Conservation (phyloP, 441 rosid genomes). For the Populus hybrid region DNA sequence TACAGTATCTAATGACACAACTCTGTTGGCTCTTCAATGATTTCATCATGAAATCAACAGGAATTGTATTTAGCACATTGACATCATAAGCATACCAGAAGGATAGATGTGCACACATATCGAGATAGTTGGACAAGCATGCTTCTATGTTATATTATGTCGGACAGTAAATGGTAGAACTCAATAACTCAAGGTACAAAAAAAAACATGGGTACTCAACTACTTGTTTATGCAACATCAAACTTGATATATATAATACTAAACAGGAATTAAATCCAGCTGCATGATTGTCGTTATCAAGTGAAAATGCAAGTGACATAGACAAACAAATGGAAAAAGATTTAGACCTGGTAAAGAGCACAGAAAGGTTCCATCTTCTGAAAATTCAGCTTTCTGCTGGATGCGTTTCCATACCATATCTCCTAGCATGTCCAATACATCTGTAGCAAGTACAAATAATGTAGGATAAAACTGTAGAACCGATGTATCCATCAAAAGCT, state of each 20-base stretch:
- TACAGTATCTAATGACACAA: background rate
- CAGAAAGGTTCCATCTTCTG: constrained; percentile 55
- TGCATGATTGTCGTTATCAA: background rate
- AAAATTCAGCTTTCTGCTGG: constrained; percentile 72
- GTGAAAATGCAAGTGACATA: background rate
- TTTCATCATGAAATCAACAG: background rate
- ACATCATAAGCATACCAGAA: background rate
- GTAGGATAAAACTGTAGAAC: constrained; percentile 92
- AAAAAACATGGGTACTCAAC: background rate
- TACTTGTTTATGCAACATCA: background rate
- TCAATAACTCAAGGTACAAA: background rate
- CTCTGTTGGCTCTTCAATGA: background rate
- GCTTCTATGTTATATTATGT: background rate
- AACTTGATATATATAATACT: background rate
- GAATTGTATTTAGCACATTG: background rate
- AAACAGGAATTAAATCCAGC: background rate
- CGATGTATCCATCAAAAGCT: constrained; percentile 90
- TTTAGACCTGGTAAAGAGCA: constrained; percentile 56
- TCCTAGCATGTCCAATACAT: constrained; percentile 83
- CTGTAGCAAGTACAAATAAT: constrained; percentile 77
- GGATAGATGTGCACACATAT: background rate
- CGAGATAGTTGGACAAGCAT: background rate
- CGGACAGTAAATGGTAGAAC: background rate
- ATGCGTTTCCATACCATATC: constrained; percentile 92
- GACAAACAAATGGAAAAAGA: background rate